phyloP scores from a whole-genome alignment of 257 asterid species.

The Nicotiana undulata region DNA sequence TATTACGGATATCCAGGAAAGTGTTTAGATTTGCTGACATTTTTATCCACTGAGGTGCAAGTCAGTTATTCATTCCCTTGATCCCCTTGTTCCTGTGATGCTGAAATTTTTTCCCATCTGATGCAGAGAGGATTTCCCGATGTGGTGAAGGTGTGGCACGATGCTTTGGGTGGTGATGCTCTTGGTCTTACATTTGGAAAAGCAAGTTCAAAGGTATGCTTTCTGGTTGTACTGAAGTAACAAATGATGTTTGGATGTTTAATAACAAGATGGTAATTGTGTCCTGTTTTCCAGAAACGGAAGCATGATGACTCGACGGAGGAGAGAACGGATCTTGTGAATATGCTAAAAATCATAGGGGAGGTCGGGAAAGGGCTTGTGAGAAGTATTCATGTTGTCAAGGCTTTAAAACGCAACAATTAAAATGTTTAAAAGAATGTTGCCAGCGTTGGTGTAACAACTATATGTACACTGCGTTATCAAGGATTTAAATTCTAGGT shows the following conservation, averaged over 20 bases:
- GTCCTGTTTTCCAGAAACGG: conserved; percentile 61
- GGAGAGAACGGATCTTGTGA: conserved; percentile 32
- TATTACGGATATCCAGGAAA: conserved; percentile 67
- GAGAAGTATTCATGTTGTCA: conserved; percentile 59
- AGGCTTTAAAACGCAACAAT: conserved; percentile 44
- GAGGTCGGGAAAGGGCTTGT: conserved; percentile 83
- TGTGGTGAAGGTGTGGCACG: conserved; percentile 82
- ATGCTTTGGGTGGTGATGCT: conserved; percentile 89
- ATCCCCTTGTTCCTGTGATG: not conserved
- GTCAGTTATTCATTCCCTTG: not conserved
- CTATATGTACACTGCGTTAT: not conserved
- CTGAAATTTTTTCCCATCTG: not conserved
- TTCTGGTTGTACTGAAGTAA: not conserved
- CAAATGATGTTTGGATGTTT: not conserved
- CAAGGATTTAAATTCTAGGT: too few relatives aligned
- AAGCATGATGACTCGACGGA: conserved; percentile 36
- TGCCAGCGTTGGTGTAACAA: not conserved
- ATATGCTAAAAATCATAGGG: conserved; percentile 55
- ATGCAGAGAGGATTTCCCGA: conserved; percentile 64
- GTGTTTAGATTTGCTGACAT: conserved; percentile 11
- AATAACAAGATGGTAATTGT: not conserved
- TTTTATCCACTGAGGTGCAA: not conserved
- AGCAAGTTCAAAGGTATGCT: conserved; percentile 47
- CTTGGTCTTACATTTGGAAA: conserved; percentile 76
- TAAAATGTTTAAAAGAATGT: conserved; percentile 3